These are phyloP conservation scores for Imleria badia DNA, from an alignment of 768 basidiomycete species.

Conservation along the genomic window DNA sequence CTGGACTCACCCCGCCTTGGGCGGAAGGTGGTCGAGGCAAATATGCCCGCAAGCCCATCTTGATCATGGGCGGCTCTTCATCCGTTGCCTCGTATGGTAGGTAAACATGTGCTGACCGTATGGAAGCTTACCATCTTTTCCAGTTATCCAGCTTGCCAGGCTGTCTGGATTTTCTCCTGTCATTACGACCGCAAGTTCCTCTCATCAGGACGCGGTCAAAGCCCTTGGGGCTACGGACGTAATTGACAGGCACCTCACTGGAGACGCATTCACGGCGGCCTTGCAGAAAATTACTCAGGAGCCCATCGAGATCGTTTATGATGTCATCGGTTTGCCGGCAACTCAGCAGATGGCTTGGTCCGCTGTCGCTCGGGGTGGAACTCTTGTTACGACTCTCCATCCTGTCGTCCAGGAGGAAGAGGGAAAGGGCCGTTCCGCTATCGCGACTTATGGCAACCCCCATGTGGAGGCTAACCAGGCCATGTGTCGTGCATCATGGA, in stretches of 20 bases:
- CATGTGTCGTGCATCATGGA: conserved; percentile 22
- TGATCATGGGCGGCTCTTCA: conserved; percentile 49
- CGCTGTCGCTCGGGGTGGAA: conserved; percentile 34
- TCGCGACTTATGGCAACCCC: conserved; percentile 28
- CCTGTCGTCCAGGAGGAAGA: conserved; percentile 23
- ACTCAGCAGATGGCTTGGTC: conserved; percentile 38
- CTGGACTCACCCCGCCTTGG: conserved; percentile 40
- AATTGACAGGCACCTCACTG: conserved; percentile 31
- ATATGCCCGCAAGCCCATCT: conserved; percentile 41
- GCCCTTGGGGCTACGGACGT: conserved; percentile 42
- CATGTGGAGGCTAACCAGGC: conserved; percentile 16
- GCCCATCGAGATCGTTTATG: conserved; percentile 26
- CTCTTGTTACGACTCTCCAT: conserved; percentile 30
- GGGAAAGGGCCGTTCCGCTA: conserved; percentile 16
- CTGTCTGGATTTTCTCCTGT: conserved; percentile 42
- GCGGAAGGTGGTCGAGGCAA: conserved; percentile 31
- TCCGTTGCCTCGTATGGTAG: conserved; percentile 49
- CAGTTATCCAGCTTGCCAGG: conserved; percentile 42
- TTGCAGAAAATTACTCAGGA: conserved; percentile 27
- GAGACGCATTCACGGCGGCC: conserved; percentile 12
- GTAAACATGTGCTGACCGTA: background rate
- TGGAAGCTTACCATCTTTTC: conserved; percentile 2
- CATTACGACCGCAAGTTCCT: conserved; percentile 38
- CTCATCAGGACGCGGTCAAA: conserved; percentile 32
- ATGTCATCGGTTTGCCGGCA: conserved; percentile 31